Conservation (phyloP, 768 basidiomycete genomes). For the Suillus cothurnatus region DNA sequence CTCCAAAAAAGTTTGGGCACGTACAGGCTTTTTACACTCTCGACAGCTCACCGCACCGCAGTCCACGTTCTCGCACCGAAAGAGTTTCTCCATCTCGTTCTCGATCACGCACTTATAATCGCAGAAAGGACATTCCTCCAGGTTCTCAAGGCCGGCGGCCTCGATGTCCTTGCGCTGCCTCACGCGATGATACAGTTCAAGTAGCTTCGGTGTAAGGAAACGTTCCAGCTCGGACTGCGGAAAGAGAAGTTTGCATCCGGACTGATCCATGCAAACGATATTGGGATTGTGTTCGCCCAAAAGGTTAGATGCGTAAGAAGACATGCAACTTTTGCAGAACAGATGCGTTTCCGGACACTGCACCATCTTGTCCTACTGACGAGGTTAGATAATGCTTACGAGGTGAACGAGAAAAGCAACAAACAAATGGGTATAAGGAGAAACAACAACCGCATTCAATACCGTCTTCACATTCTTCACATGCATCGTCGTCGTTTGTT, state of each 20-base stretch:
- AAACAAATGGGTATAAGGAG: slow-evolving; percentile 65
- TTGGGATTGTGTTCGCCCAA: slow-evolving; percentile 64
- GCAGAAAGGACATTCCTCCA: slow-evolving; percentile 92
- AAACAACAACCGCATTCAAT: slow-evolving; percentile 94
- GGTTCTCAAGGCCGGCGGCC: slow-evolving; percentile 71
- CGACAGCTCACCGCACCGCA: slow-evolving; percentile 82
- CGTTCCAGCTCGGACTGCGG: slow-evolving; percentile 68
- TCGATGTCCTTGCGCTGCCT: slow-evolving; percentile 80
- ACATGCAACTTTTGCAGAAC: slow-evolving; percentile 79
- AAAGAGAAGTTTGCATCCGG: slow-evolving; percentile 70
- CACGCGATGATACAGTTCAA: slow-evolving; percentile 71
- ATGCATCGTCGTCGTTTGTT: slow-evolving; percentile 39
- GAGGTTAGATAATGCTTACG: background rate
- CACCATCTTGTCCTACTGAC: slow-evolving; percentile 71
- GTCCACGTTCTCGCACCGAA: slow-evolving; percentile 56
- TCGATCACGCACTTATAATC: slow-evolving; percentile 85
- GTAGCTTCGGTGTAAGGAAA: slow-evolving; percentile 65
- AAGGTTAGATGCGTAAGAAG: slow-evolving; percentile 62
- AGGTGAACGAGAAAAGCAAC: background rate
- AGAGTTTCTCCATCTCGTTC: slow-evolving; percentile 62
- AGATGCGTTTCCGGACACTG: slow-evolving; percentile 91
- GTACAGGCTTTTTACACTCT: slow-evolving; percentile 70
- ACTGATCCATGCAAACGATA: slow-evolving; percentile 83
- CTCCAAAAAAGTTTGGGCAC: slow-evolving; percentile 23
- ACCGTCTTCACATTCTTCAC: slow-evolving; percentile 53